phyloP scores from a whole-genome alignment of 2,329 filamentous ascomycete genomes.

The Stachybotrys chlorohalonatus region DNA sequence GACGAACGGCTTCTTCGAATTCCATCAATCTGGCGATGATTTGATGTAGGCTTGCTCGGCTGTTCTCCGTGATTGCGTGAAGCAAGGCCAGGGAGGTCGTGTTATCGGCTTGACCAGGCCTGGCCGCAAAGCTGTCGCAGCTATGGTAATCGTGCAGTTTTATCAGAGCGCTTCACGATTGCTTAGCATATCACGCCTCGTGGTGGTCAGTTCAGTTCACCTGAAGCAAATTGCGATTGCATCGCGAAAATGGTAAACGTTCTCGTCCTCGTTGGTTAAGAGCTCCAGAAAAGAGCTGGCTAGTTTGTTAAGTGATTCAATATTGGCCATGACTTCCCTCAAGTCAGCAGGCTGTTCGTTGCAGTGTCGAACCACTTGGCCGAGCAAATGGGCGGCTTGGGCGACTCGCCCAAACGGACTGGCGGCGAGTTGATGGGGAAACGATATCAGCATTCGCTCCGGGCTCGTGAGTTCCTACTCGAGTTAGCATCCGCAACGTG shows the following conservation, averaged over 20 bases:
- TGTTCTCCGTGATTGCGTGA: background rate
- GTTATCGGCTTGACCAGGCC: background rate
- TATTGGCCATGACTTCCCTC: background rate
- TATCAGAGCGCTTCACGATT: constrained; percentile 3
- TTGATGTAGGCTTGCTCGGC: background rate
- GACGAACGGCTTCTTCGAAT: background rate
- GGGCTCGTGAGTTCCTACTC: background rate
- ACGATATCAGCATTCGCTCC: constrained; percentile 6
- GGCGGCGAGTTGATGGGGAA: constrained; percentile 13
- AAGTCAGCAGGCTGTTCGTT: constrained; percentile 3
- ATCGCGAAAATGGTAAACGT: constrained; percentile 3
- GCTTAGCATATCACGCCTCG: background rate
- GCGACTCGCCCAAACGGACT: constrained; percentile 21
- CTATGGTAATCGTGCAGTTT: constrained; percentile 6
- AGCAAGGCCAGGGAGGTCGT: background rate
- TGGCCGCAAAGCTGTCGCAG: constrained; percentile 2
- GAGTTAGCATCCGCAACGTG: background rate
- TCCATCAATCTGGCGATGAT: background rate
- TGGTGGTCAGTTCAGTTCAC: background rate
- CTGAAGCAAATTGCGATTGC: constrained; percentile 4
- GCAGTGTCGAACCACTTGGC: constrained; percentile 13
- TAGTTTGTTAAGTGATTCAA: constrained; percentile 3
- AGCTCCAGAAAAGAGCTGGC: constrained; percentile 3
- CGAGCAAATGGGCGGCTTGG: constrained; percentile 21
- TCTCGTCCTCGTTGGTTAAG: constrained; percentile 3